Evolutionary conservation across 2,329 filamentous ascomycete species (phyloP).

Genomic region (Diaporthe australafricana): DNA sequence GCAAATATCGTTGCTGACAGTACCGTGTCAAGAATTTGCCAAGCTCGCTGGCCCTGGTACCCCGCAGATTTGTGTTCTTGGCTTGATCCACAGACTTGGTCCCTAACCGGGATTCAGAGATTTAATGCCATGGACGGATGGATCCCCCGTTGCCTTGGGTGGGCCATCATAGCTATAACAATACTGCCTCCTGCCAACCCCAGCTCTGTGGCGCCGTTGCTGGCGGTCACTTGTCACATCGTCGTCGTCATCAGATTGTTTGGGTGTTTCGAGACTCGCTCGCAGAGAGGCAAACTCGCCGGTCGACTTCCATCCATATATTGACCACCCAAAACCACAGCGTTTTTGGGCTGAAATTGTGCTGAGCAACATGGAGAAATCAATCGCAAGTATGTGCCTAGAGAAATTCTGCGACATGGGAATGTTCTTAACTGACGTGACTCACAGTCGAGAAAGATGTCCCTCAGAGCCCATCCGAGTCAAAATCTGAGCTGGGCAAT

Average conservation of each 20-base stretch:
- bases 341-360: conserved; percentile 53
- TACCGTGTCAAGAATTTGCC: conserved; percentile 15
- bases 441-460: conserved; percentile 54
- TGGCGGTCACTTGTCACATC: neutral
- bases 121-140: neutral
- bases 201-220: neutral
- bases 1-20: conserved; percentile 6
- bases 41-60: conserved; percentile 25
- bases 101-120: conserved; percentile 29
- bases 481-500: conserved; percentile 1
- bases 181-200: neutral
- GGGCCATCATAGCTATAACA: conserved; percentile 19
- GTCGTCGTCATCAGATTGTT: neutral
- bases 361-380: conserved; percentile 69
- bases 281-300: neutral
- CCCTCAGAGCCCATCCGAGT: conserved; percentile 1
- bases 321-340: neutral
- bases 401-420: conserved; percentile 67
- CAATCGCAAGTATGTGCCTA: conserved; percentile 68
- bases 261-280: neutral
- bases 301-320: neutral
- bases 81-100: conserved; percentile 24
- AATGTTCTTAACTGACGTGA: conserved; percentile 64
- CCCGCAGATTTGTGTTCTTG: conserved; percentile 25
- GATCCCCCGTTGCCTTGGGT: neutral